phyloP scores from a whole-genome alignment of 345 rosid species.

The Populus alba region DNA sequence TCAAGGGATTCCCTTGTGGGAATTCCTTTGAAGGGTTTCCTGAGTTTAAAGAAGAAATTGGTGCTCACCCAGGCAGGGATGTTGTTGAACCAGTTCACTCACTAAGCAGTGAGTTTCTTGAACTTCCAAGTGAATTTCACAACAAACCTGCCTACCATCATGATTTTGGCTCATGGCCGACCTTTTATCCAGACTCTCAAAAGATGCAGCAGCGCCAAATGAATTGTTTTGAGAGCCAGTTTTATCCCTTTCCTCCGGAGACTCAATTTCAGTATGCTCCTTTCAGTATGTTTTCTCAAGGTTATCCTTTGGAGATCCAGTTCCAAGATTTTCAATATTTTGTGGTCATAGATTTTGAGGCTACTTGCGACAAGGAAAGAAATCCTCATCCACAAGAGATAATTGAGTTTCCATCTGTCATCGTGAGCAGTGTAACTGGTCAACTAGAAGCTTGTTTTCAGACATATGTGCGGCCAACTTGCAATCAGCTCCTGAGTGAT shows the following conservation, averaged over 20 bases:
- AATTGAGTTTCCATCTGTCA: slow-evolving; percentile 50
- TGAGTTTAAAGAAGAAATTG: slow-evolving; percentile 39
- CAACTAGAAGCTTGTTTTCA: slow-evolving; percentile 48
- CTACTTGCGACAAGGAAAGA: slow-evolving; percentile 46
- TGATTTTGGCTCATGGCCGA: slow-evolving; percentile 39
- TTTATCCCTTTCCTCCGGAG: slow-evolving; percentile 41
- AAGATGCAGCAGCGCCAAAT: slow-evolving; percentile 38
- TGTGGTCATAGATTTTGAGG: slow-evolving; percentile 52
- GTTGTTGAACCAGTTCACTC: slow-evolving; percentile 32
- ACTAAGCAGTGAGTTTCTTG: slow-evolving; percentile 32
- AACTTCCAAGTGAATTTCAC: slow-evolving; percentile 37
- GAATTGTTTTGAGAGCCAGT: slow-evolving; percentile 43
- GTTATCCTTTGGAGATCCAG: slow-evolving; percentile 36
- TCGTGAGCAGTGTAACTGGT: slow-evolving; percentile 44
- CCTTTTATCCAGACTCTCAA: slow-evolving; percentile 41
- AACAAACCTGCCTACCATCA: slow-evolving; percentile 38
- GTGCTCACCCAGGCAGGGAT: slow-evolving; percentile 31
- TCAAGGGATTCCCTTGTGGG: slow-evolving; percentile 44
- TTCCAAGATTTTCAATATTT: slow-evolving; percentile 54
- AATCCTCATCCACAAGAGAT: slow-evolving; percentile 55
- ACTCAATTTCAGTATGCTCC: slow-evolving; percentile 43
- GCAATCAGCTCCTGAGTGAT: slow-evolving; percentile 41
- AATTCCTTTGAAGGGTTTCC: slow-evolving; percentile 37
- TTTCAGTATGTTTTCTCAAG: slow-evolving; percentile 31
- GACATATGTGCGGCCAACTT: slow-evolving; percentile 49